Evolutionary conservation across 768 basidiomycete genomes (phyloP).

Genomic region (Tylopilus plumbeoviolaceoides): DNA sequence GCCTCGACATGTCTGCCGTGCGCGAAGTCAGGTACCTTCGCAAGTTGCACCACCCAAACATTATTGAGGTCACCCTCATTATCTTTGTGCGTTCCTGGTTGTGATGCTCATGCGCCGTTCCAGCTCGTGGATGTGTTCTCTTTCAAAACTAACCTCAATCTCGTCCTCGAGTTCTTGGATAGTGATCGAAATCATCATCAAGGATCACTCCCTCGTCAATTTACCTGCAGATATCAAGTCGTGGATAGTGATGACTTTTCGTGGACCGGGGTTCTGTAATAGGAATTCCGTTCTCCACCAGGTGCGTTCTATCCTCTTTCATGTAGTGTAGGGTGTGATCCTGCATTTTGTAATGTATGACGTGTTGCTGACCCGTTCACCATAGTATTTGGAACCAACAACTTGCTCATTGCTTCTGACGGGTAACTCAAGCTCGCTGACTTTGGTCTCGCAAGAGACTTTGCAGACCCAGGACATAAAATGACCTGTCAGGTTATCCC

Average conservation of each 20-base stretch:
- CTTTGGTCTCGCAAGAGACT: conserved; percentile 97
- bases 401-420: conserved; percentile 86
- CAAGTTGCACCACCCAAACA: conserved; percentile 89
- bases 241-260: conserved; percentile 98
- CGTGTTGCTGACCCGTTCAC: conserved; percentile 9
- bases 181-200: conserved; percentile 99
- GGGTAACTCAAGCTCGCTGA: conserved; percentile 96
- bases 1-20: conserved; percentile 97
- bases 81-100: not conserved
- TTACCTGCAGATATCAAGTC: no score
- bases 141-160: conserved; percentile 94
- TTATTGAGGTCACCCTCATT: conserved; percentile 70
- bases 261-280: conserved; percentile 98
- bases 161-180: conserved; percentile 94
- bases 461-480: no score
- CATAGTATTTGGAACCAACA: conserved; percentile 98
- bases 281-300: conserved; percentile 91
- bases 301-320: conserved; percentile 40
- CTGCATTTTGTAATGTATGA: not conserved
- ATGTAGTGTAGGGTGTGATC: conserved; percentile 8
- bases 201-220: no score
- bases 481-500: no score
- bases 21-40: conserved; percentile 97
- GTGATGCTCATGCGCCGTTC: not conserved
- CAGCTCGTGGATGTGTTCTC: conserved; percentile 97